These are phyloP conservation scores for Trifolium repens DNA, from an alignment of 306 rosid genomes.

Conservation along the genomic window DNA sequence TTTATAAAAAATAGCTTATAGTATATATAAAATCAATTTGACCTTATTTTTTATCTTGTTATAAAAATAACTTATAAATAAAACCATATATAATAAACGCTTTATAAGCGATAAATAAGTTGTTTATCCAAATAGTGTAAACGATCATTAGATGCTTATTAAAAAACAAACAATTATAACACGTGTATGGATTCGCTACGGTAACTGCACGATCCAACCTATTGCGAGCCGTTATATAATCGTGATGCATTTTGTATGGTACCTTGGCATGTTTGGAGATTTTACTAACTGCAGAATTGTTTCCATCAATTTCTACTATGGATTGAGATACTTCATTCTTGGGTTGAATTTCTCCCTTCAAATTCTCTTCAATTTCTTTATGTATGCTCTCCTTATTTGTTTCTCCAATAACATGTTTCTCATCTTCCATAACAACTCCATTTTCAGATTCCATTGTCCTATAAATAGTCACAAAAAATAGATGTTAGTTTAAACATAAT, in stretches of 20 bases:
- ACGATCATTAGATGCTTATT: not conserved
- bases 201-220: not conserved
- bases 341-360: constrained; percentile 48
- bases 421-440: constrained; percentile 70
- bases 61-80: too few relatives aligned
- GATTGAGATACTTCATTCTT: constrained; percentile 55
- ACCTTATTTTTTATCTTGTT: too few relatives aligned
- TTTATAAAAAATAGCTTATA: not conserved
- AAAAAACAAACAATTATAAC: constrained; percentile 1
- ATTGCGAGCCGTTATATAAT: not conserved
- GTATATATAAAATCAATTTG: not conserved
- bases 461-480: constrained; percentile 31
- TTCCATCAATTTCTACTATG: constrained; percentile 44
- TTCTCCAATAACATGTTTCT: constrained; percentile 63
- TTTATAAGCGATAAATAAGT: not conserved
- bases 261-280: constrained; percentile 66
- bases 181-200: not conserved
- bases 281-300: constrained; percentile 55
- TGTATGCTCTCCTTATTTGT: constrained; percentile 48
- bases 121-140: not conserved
- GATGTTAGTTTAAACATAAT: not conserved
- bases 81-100: not conserved
- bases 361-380: constrained; percentile 49
- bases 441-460: constrained; percentile 73
- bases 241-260: constrained; percentile 29